Evolutionary conservation across 305 asterid genomes (phyloP).

Genomic region (Fraxinus floribunda): DNA sequence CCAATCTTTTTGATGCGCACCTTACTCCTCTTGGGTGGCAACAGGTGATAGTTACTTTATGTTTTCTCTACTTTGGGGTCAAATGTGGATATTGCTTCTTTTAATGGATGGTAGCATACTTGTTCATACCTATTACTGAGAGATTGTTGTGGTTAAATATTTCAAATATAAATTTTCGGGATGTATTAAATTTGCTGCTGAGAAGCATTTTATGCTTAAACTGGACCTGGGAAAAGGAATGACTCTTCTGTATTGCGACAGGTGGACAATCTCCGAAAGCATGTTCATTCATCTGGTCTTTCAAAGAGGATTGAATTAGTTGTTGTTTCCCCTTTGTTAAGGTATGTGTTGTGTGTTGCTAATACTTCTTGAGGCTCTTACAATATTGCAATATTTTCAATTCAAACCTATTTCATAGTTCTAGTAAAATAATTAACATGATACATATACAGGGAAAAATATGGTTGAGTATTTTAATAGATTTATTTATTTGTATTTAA

Average conservation of each 20-base stretch:
- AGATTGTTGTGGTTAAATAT: neutral
- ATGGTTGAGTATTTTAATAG: neutral
- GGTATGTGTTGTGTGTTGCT: conserved; percentile 39
- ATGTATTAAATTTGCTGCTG: neutral
- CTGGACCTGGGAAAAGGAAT: neutral
- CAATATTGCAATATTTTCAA: neutral
- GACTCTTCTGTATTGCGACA: conserved; percentile 33
- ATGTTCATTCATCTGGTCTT: conserved; percentile 67
- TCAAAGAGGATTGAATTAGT: conserved; percentile 62
- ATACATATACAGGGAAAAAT: neutral
- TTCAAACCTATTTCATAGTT: neutral
- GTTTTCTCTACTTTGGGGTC: neutral
- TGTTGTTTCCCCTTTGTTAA: conserved; percentile 73
- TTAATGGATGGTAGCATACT: neutral
- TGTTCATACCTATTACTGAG: neutral
- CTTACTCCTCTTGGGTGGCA: conserved; percentile 96
- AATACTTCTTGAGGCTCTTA: conserved; percentile 3
- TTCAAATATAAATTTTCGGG: neutral
- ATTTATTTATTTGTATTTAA: neutral
- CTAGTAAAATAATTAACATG: neutral
- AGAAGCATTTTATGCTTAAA: conserved; percentile 8
- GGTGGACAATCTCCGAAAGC: conserved; percentile 78
- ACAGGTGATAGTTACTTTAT: conserved; percentile 53
- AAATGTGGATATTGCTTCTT: conserved; percentile 13
- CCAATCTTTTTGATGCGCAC: conserved; percentile 75